Evolutionary conservation across 2,329 filamentous ascomycete species (phyloP), one percentile per base, ranked within the genome.

Genomic region (Rhynchosporium secalis): DNA sequence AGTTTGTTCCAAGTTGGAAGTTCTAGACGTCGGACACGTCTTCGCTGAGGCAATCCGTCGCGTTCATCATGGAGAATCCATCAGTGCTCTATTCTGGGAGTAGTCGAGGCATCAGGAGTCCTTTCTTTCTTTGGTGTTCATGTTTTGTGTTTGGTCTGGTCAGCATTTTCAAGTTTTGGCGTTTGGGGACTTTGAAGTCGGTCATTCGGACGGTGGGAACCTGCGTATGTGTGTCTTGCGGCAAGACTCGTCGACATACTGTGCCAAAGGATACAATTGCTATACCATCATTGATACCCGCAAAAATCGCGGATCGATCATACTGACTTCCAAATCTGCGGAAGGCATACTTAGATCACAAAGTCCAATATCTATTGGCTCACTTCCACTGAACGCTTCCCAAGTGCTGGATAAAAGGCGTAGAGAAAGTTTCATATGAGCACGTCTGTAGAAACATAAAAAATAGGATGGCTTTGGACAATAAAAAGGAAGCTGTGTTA

Each of bases 61-160:
- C 66, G 94, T 98, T 63, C 95, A 99, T 78, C 93, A 98, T 76
- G 95, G 95, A 72, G 95, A 99, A 80, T 96, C 92, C 73, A 96
- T 99, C 78, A 96, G 92, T 75, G 91, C 95, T 65, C 83, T 99
- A 57, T 99, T 99, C 78, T 89, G 67, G 68, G 68, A 70, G 20
- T 67, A 36, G 33, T 36, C 9, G 6, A 92, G 89, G 91, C 76
- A 62, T 63, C 62, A 40, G 52, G 61, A 62, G 48, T 62, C 43
- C 26, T 46, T 20, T 26, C n/a, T 64, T 56, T 64, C 47, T 56
- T 47, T 64, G 26, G 10, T 55, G 9, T 65, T 62, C 43, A n/a
- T 28, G 8, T 54, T 48, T 54, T 59, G 58, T 60, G 9, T 36
- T 36, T 36, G 33, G 33, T 36, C 33, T 36, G 41, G 60, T 61